Evolutionary conservation across 2,329 filamentous ascomycete species (phyloP).

Genomic region (Fusarium sp.): DNA sequence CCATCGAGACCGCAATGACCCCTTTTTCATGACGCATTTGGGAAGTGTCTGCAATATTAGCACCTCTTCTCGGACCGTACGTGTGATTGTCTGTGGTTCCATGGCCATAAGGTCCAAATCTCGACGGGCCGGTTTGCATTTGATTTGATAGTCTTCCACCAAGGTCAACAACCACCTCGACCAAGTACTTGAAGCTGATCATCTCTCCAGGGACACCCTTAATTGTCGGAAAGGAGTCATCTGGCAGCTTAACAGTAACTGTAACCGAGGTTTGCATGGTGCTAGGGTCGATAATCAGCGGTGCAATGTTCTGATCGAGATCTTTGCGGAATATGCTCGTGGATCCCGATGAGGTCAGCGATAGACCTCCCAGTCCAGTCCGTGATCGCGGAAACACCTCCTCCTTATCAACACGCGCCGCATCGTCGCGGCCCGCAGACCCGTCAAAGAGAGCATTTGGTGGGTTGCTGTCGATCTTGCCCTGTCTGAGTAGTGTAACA

Average conservation of each 20-base stretch:
- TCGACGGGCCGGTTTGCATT: slow-evolving; percentile 70
- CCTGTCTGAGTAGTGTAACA: slow-evolving; percentile 90
- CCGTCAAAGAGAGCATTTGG: slow-evolving; percentile 64
- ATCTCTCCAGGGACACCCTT: slow-evolving; percentile 89
- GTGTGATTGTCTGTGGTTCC: slow-evolving; percentile 48
- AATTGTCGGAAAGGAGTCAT: slow-evolving; percentile 93
- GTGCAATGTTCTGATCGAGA: slow-evolving; percentile 87
- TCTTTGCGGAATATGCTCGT: slow-evolving; percentile 97
- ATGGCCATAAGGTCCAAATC: slow-evolving; percentile 54
- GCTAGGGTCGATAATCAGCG: slow-evolving; percentile 86
- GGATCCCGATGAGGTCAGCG: slow-evolving; percentile 86
- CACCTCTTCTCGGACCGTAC: slow-evolving; percentile 54
- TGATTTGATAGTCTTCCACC: slow-evolving; percentile 87
- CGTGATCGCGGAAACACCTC: slow-evolving; percentile 90
- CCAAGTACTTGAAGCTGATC: slow-evolving; percentile 94
- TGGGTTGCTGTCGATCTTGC: slow-evolving; percentile 84
- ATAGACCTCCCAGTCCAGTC: slow-evolving; percentile 87
- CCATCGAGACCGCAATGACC: slow-evolving; percentile 88
- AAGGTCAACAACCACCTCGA: slow-evolving; percentile 93
- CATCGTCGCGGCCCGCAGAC: slow-evolving; percentile 71
- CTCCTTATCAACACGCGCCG: slow-evolving; percentile 78
- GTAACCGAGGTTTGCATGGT: slow-evolving; percentile 85
- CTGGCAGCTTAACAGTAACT: slow-evolving; percentile 86
- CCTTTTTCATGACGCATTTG: slow-evolving; percentile 89
- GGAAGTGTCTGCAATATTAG: slow-evolving; percentile 88